Base-by-base conservation (phyloP, 257 asterid genomes). In the Solanum arcanum region DNA sequence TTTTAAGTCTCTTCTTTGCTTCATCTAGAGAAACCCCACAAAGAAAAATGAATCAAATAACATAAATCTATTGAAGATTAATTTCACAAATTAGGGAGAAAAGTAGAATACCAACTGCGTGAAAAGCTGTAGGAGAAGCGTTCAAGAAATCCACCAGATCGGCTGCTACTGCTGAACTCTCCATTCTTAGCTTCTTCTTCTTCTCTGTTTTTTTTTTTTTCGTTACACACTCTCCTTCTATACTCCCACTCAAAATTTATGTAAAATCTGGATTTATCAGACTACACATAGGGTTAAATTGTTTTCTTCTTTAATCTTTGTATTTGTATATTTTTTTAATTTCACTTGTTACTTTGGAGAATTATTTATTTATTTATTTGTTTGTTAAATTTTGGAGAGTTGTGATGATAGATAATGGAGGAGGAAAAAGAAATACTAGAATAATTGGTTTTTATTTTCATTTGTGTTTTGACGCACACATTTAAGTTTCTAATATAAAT, bases 41-140 rank as follows among this genome's bases (percentile, higher is more conserved):
- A 12, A 52, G 84, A 39, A 86, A 41, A 77, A 39, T 1, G 1
- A 69, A 56, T 9, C n/a, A 72, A 87, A 66, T 12, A 23, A 49
- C 21, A 49, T 83, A 35, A 47, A 9, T 49, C 21, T 9, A 76
- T 35, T 37, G 20, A 44, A 25, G 84, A 78, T 13, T 56, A 74
- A 37, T 83, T 83, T 27, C 56, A 27, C 29, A 9, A 18, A 49
- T 25, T 6, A 10, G 42, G 9, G 39, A 72, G 82, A 41, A 23
- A 42, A 84, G 59, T 21, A 69, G 16, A 62, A 89, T 93, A 96
- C 99, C 99, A 21, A 96, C 99, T 60, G 99, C 99, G 29, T 96
- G 99, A 90, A 95, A 96, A 85, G 98, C 98, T 39, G 99, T 95
- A 33, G 99, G 98, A 25, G 98, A 96, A 89, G 97, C 95, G 84